A percentile compares a stretch with the other conserved stretches of the same genome.
Evolutionary conservation across 306 rosid genomes (phyloP).

Genomic region (Luffa aegyptiaca): DNA sequence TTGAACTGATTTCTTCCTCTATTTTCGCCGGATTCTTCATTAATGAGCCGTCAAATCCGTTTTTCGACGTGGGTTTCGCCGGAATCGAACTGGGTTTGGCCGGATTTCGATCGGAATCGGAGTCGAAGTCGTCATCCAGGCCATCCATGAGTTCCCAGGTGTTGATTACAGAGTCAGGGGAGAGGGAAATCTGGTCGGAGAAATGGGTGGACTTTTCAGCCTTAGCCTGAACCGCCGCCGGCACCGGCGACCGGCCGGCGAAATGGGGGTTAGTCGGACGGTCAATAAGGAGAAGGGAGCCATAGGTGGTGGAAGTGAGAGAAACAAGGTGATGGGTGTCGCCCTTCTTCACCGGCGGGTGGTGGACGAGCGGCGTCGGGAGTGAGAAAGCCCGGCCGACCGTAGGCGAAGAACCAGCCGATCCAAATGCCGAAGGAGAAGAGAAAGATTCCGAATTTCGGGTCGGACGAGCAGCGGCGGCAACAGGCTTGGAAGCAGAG

Average conservation of each 20-base stretch:
- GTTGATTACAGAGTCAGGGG: slow-evolving; percentile 90
- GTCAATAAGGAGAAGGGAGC: slow-evolving; percentile 55
- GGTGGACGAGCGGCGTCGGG: slow-evolving; percentile 63
- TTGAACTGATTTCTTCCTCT: not conserved
- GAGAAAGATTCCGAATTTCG: slow-evolving; percentile 19
- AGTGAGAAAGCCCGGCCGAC: slow-evolving; percentile 38
- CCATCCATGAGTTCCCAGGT: slow-evolving; percentile 89
- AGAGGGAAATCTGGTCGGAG: slow-evolving; percentile 23
- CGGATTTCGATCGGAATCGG: slow-evolving; percentile 1
- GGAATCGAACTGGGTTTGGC: slow-evolving; percentile 9
- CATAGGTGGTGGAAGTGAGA: slow-evolving; percentile 89
- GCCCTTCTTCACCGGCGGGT: slow-evolving; percentile 65
- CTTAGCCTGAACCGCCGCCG: not conserved
- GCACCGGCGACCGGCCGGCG: not conserved
- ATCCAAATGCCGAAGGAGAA: slow-evolving; percentile 8
- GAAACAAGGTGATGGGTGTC: slow-evolving; percentile 81
- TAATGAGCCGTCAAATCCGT: not conserved
- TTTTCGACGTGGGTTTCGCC: slow-evolving; percentile 17
- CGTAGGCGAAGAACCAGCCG: slow-evolving; percentile 7
- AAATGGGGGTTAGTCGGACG: slow-evolving; percentile 24
- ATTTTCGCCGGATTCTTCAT: slow-evolving; percentile 18
- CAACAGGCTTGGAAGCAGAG: slow-evolving; percentile 53
- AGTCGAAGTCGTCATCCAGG: slow-evolving; percentile 25
- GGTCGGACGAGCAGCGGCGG: not conserved
- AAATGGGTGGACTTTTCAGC: not conserved